Percentiles rank a stretch among this genome's conserved stretches.
Conservation (phyloP, 2,329 filamentous ascomycete genomes). For the Tricladium varicosporioides region DNA sequence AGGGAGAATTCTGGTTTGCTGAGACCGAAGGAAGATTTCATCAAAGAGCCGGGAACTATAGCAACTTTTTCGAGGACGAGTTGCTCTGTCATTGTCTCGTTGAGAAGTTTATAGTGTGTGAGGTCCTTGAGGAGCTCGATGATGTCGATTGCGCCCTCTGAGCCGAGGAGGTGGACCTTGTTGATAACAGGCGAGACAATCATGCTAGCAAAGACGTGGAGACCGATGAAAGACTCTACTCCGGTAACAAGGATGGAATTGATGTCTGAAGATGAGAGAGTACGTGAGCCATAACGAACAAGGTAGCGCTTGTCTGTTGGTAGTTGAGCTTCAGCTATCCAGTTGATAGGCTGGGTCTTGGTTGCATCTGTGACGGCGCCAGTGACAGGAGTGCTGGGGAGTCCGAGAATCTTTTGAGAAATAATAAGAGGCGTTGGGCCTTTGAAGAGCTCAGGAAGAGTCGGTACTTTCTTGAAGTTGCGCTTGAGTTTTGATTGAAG, state of each 20-base stretch:
- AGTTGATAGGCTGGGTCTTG: neutral
- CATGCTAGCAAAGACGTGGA: constrained; percentile 3
- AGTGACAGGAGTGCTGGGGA: neutral
- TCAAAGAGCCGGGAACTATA: neutral
- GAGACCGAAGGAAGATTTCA: constrained; percentile 1
- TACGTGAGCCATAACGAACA: neutral
- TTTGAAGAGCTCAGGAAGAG: constrained; percentile 4
- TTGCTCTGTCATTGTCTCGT: neutral
- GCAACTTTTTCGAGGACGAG: neutral
- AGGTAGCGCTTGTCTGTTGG: constrained; percentile 2
- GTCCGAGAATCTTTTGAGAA: constrained; percentile 1
- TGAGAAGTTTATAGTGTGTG: constrained; percentile 1
- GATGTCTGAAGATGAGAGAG: constrained; percentile 1
- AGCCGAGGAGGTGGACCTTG: neutral
- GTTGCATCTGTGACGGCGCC: neutral
- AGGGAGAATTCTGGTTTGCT: neutral
- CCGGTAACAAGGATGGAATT: neutral
- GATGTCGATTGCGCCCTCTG: neutral
- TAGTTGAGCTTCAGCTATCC: neutral
- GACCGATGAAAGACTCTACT: constrained; percentile 5
- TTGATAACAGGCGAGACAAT: neutral
- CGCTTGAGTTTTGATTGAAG: constrained; percentile 5
- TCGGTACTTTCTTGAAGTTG: constrained; percentile 4
- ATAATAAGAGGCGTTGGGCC: constrained; percentile 1
- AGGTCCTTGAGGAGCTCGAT: neutral